These are phyloP conservation scores for Sorghum bicolor DNA, from an alignment of 176 grass and related monocot species.

Conservation along the genomic window Sorghum_bicolor_NCBIv3 NC_012873.2:62418001-62418500, in stretches of 20 bases:
- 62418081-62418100: not conserved
- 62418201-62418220: slow-evolving; percentile 92
- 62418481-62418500: slow-evolving; percentile 87
- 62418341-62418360: slow-evolving; percentile 99
- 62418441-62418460: not conserved
- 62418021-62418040: not conserved
- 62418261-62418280: not conserved
- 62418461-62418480: not conserved
- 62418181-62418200: slow-evolving; percentile 98
- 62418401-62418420: slow-evolving; percentile 35
- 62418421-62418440: not conserved
- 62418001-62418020: slow-evolving; percentile 14
- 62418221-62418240: slow-evolving; percentile 60
- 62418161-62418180: slow-evolving; percentile 99
- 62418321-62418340: slow-evolving; percentile 69
- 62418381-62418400: slow-evolving; percentile 99
- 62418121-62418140: slow-evolving; percentile 73
- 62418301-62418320: not conserved
- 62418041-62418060: slow-evolving; percentile 21
- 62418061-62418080: not conserved
- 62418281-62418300: slow-evolving; percentile 3
- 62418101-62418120: slow-evolving; percentile 2
- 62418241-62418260: not conserved
- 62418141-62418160: slow-evolving; percentile 86
- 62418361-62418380: slow-evolving; percentile 99